phyloP scores from a whole-genome alignment of 192 early-diverging fungal species.

The Dissophora ornata region DNA sequence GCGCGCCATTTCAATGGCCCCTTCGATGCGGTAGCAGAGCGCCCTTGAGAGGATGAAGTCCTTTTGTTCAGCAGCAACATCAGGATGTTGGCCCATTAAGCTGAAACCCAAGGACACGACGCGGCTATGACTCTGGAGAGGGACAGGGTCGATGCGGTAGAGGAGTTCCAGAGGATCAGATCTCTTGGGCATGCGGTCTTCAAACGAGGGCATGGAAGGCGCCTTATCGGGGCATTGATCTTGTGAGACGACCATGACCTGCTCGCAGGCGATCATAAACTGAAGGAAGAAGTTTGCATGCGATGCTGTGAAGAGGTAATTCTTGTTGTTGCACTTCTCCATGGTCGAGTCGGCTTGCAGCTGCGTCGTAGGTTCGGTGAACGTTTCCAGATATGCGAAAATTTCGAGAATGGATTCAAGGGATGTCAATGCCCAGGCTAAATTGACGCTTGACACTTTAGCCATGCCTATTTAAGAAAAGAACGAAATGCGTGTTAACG shows the following conservation, averaged over 20 bases:
- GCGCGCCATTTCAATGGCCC: constrained; percentile 32
- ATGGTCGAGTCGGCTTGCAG: background rate
- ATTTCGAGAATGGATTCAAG: constrained; percentile 43
- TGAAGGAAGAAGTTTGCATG: constrained; percentile 12
- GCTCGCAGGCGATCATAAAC: constrained; percentile 31
- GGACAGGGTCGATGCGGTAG: constrained; percentile 32
- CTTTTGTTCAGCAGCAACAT: constrained; percentile 9
- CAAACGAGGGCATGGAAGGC: constrained; percentile 1
- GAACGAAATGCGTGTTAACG: background rate
- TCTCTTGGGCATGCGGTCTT: constrained; percentile 13
- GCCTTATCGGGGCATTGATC: constrained; percentile 35
- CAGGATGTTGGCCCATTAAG: background rate
- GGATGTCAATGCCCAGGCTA: constrained; percentile 33
- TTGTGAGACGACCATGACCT: constrained; percentile 20
- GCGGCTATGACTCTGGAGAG: constrained; percentile 37
- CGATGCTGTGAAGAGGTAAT: constrained; percentile 6
- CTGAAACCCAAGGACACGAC: constrained; percentile 24
- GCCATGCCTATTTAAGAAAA: constrained; percentile 16
- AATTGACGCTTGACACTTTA: constrained; percentile 27
- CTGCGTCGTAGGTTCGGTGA: background rate
- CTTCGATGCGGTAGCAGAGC: constrained; percentile 38
- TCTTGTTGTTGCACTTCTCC: background rate
- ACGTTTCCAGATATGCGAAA: constrained; percentile 21
- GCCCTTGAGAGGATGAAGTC: constrained; percentile 33
- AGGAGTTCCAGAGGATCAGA: constrained; percentile 36